Evolutionary conservation across 164 flowering plant genomes (phyloP).

Genomic region (Tetrastigma voinierianum): DNA sequence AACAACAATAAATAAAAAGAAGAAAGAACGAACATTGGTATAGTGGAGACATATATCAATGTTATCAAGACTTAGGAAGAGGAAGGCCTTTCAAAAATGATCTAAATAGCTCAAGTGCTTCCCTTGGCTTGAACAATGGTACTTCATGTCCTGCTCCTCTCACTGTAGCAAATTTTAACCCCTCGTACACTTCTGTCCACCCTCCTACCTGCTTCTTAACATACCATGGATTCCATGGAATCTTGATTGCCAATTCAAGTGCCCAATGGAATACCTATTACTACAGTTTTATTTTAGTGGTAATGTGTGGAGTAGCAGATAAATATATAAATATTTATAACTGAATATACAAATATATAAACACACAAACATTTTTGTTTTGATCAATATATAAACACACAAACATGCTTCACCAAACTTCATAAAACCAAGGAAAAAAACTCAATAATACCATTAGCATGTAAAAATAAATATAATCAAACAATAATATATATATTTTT

Average conservation of each 20-base stretch:
- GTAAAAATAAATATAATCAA: no score
- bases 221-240: conserved; percentile 96
- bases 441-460: no score
- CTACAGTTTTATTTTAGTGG: no score
- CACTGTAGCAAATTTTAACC: conserved; percentile 85
- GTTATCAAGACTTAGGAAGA: conserved; percentile 54
- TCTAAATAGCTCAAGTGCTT: conserved; percentile 64
- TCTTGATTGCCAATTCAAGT: conserved; percentile 57
- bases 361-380: no score
- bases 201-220: conserved; percentile 92
- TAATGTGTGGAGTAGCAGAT: no score
- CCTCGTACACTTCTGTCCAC: conserved; percentile 87
- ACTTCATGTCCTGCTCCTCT: conserved; percentile 97
- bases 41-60: not conserved
- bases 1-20: not conserved
- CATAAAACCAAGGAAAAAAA: no score
- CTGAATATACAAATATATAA: no score
- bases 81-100: conserved; percentile 63
- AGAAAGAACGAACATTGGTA: not conserved
- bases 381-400: no score
- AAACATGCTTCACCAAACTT: no score
- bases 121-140: conserved; percentile 79
- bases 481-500: no score
- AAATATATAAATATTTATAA: no score
- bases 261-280: conserved; percentile 64